Evolutionary conservation across 2,329 filamentous ascomycete genomes (phyloP).

Genomic region (Hymenoscyphus occultus): DNA sequence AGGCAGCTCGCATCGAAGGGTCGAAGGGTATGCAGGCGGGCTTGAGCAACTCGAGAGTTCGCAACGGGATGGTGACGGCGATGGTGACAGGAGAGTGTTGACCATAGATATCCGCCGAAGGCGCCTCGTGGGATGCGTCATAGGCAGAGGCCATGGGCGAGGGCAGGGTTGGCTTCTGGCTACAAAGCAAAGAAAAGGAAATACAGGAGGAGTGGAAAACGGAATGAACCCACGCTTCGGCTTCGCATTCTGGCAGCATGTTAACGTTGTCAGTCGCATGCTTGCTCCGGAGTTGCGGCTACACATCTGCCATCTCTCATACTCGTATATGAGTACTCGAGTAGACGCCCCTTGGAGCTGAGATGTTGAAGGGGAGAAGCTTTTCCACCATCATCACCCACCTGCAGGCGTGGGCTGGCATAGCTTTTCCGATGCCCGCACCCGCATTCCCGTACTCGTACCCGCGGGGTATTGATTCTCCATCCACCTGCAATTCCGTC

Average conservation of each 20-base stretch:
- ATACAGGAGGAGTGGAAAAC: neutral
- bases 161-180: neutral
- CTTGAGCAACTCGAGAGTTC: neutral
- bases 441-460: too few species aligned
- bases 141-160: neutral
- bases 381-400: too few species aligned
- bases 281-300: too few species aligned
- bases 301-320: too few species aligned
- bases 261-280: too few species aligned
- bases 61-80: neutral
- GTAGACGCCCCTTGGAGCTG: too few species aligned
- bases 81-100: neutral
- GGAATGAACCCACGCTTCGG: neutral
- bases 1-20: neutral
- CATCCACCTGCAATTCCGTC: too few species aligned
- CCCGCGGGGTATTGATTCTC: too few species aligned
- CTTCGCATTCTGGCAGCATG: neutral
- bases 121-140: constrained; percentile 3
- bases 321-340: too few species aligned
- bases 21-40: neutral
- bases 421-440: too few species aligned
- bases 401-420: too few species aligned
- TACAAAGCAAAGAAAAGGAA: neutral
- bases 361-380: too few species aligned
- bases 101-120: neutral